Evolutionary conservation across 768 basidiomycete species (phyloP), one percentile per base, ranked within the genome.

Genomic region (Amylocystis lapponica): DNA sequence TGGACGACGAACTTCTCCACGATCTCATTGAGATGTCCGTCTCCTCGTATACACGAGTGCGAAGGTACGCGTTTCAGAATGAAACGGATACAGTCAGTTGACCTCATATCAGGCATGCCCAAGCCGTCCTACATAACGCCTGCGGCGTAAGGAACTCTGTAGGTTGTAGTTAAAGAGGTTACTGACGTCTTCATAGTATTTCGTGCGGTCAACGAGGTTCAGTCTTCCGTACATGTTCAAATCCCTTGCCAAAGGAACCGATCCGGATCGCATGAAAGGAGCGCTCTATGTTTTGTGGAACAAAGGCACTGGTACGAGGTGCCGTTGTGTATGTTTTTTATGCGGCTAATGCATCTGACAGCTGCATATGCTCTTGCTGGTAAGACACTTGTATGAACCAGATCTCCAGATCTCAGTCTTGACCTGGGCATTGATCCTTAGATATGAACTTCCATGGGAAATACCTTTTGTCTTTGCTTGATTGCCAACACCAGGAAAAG

Each of bases 231-330:
- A 66, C 17, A 62, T 86, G 35, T 79, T 82, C 53, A 68, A 72
- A 46, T 78, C 83, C 4, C 63, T 89, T 37, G 63, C 64, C 43
- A 83, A 79, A 55, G 91, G 86, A 5, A 81, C 76, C 45, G 90
- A 94, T 56, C 86, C 91, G 9, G 93, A 98, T 62, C 75, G 85
- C 20, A 94, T 96, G 81, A 98, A 98, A 66, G 95, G 95, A 7
- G 91, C 90, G 14, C 68, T 95, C 30, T 93, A 92, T 58, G 71
- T 87, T 16, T 63, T 89, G 9, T 79, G 79, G 66, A 81, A 83
- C 53, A 86, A 84, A 61, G 81, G 76, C 23, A 81, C 72, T 41
- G 74, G 84, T 84, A 48, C 33, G 76, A 52, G 29, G 11, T 39
- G 4, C n/a, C n/a, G n/a, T n/a, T n/a, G n/a, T n/a, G n/a, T n/a